Conservation (phyloP, 495 filamentous ascomycete species). For the Hypoxylon rickii region DNA sequence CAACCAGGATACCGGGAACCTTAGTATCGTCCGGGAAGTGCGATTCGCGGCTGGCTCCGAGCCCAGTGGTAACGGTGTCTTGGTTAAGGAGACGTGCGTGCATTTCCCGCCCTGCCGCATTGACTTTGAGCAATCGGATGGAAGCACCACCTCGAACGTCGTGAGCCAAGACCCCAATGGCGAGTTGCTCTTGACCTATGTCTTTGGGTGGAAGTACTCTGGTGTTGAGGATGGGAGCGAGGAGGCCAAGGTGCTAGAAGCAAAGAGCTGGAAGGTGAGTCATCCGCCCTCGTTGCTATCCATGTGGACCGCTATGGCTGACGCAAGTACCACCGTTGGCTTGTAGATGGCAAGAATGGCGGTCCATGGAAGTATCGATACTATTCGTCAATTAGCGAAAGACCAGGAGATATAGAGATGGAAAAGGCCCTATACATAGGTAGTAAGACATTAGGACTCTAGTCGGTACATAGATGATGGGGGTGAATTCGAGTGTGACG, state of each 20-base stretch:
- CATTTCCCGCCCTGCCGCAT: conserved; percentile 41
- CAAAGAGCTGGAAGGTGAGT: conserved; percentile 41
- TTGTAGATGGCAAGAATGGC: conserved; percentile 45
- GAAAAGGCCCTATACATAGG: too few species aligned
- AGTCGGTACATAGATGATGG: too few species aligned
- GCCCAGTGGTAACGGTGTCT: not conserved
- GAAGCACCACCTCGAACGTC: conserved; percentile 43
- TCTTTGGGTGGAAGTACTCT: conserved; percentile 46
- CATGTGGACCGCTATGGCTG: too few species aligned
- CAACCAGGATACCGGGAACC: conserved; percentile 9
- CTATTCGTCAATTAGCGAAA: conserved; percentile 39
- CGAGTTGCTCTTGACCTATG: conserved; percentile 45
- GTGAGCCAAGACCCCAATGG: conserved; percentile 38
- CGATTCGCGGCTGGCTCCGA: conserved; percentile 34
- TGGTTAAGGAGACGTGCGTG: conserved; percentile 36
- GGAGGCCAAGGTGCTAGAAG: conserved; percentile 34
- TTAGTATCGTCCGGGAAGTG: conserved; percentile 37
- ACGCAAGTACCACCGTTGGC: too few species aligned
- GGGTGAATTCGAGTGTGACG: too few species aligned
- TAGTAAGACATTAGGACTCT: too few species aligned
- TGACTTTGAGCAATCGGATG: conserved; percentile 44
- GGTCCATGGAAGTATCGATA: conserved; percentile 46
- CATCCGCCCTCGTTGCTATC: not conserved
- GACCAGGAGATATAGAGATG: conserved; percentile 38
- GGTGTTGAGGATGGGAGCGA: conserved; percentile 38